Evolutionary conservation across 768 basidiomycete genomes (phyloP), one percentile per base, ranked within the genome.

Genomic region (Imleria badia): DNA sequence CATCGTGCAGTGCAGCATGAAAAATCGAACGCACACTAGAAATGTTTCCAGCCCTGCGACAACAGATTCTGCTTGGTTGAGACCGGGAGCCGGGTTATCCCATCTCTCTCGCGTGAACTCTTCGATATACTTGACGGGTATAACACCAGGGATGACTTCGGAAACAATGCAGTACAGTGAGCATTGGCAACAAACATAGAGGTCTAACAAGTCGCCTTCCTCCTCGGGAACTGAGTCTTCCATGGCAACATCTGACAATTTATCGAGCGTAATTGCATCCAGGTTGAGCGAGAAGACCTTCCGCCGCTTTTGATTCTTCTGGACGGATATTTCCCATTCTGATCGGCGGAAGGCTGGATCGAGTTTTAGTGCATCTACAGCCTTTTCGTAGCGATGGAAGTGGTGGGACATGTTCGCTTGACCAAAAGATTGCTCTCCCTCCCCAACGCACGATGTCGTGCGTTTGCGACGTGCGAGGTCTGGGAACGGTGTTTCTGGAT

Each of bases 171-270:
- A 83, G 64, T 86, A 89, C 59, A 87, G 71, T 22, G 84, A 85
- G 68, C 91, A 94, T 64, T 91, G 91, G 64, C 91, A 93, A 67
- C 91, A 94, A 42, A 91, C 75, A 64, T 88, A 93, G 29, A 92
- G 76, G 68, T 93, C 89, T 39, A 93, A 73, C 29, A 88, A 68
- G 54, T 78, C 81, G 22, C 81, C 84, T 60, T 79, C 77, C 35
- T 74, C 73, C 29, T 62, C 60, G 19, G 68, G 58, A 35, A 54
- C 55, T 15, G 52, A 42, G 15, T 75, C 71, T n/a, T 72, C 71
- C 54, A 64, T 70, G 45, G 60, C 56, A 48, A 66, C 73, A 17
- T 72, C 72, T 17, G 60, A 59, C 26, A 67, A 55, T 30, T 56
- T 52, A 19, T 56, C 58, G 36, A 65, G 51, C 20, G 69, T 56